These are phyloP conservation scores for Rhynchosporium graminicola DNA, from an alignment of 2,329 filamentous ascomycete genomes.

Conservation along the genomic window DNA sequence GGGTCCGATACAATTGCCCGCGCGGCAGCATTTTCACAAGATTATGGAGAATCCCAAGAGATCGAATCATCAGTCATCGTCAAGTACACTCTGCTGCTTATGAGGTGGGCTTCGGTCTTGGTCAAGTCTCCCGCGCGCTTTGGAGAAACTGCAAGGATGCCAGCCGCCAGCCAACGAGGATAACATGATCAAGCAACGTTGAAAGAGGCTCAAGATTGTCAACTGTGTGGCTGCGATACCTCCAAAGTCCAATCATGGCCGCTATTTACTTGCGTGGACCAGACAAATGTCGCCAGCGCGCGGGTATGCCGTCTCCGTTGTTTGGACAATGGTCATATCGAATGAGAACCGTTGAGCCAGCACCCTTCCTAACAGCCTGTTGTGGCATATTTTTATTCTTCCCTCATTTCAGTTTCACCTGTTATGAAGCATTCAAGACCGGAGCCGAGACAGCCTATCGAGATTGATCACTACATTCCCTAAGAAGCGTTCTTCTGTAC, in stretches of 20 bases:
- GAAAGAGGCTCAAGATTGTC: constrained; percentile 33
- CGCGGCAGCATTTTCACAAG: constrained; percentile 28
- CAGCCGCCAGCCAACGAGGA: constrained; percentile 33
- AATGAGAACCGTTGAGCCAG: constrained; percentile 19
- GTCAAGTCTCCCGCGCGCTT: constrained; percentile 34
- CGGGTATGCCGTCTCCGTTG: constrained; percentile 20
- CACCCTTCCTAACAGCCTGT: constrained; percentile 16
- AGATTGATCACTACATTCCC: not conserved
- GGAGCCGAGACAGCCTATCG: not conserved
- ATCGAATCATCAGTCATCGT: constrained; percentile 30
- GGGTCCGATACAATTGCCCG: constrained; percentile 31
- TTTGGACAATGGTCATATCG: constrained; percentile 14
- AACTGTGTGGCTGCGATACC: constrained; percentile 33
- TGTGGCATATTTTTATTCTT: constrained; percentile 17
- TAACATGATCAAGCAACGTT: constrained; percentile 24
- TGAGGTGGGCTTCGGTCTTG: constrained; percentile 10
- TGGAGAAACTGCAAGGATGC: constrained; percentile 17
- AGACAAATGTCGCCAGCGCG: constrained; percentile 28
- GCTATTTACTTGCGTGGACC: constrained; percentile 15
- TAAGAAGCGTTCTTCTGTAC: not conserved
- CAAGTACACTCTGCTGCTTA: constrained; percentile 24
- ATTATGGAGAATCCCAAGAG: constrained; percentile 13
- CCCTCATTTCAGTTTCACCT: constrained; percentile 8
- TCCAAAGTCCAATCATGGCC: constrained; percentile 25
- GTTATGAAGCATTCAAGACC: not conserved